phyloP scores from a whole-genome alignment of 1,284 basidiomycete species.

The Anthracocystis walkeri region DNA sequence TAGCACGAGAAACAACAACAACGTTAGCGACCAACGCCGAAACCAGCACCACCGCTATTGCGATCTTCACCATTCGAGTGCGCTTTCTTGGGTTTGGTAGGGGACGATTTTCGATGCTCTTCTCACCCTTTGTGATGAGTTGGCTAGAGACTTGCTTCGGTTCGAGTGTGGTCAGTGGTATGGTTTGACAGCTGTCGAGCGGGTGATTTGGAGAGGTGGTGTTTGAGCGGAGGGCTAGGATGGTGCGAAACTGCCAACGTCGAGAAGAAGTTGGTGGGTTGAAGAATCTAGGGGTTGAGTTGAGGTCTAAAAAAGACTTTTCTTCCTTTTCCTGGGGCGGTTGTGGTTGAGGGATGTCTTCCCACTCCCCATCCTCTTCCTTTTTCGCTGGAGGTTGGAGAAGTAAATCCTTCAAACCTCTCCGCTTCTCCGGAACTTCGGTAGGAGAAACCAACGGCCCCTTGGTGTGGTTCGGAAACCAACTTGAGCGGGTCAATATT shows the following conservation, averaged over 20 bases:
- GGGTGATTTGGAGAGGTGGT: not conserved
- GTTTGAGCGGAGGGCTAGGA: not conserved
- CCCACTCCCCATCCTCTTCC: conserved; percentile 37
- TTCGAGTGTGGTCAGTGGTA: not conserved
- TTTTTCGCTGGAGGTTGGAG: not conserved
- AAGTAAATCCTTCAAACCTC: conserved; percentile 13
- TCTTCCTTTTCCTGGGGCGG: not conserved
- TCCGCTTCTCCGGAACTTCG: not conserved
- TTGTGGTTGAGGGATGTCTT: conserved; percentile 18
- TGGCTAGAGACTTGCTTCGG: conserved; percentile 6
- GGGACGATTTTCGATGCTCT: conserved; percentile 31
- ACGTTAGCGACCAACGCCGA: conserved; percentile 24
- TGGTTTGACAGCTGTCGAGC: conserved; percentile 12
- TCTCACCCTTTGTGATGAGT: conserved; percentile 10
- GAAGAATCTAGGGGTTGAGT: conserved; percentile 26
- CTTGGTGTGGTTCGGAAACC: conserved; percentile 24
- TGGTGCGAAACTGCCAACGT: not conserved
- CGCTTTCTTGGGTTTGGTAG: not conserved
- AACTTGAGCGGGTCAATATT: conserved; percentile 27
- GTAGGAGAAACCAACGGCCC: conserved; percentile 37
- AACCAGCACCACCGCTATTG: conserved; percentile 2
- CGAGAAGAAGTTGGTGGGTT: not conserved
- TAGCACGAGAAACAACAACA: conserved; percentile 16
- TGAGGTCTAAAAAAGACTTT: conserved; percentile 30
- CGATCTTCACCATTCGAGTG: not conserved